Conservation (phyloP, 2,329 filamentous ascomycete species). For the Boeremia lycopersici region DNA sequence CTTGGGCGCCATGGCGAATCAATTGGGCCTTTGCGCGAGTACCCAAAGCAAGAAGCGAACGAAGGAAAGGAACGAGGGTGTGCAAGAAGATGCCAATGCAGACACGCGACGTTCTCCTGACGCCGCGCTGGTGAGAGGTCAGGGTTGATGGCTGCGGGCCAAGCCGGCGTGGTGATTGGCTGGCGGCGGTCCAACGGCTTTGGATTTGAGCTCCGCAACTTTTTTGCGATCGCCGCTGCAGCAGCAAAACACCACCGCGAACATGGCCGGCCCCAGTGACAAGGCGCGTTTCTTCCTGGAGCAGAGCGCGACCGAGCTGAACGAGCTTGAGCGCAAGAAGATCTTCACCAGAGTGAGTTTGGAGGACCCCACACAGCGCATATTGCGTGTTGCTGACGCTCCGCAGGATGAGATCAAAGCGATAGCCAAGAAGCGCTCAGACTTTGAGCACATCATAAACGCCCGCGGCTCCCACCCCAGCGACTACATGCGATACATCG, state of each 20-base stretch:
- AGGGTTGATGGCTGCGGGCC: constrained; percentile 28
- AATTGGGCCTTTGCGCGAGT: constrained; percentile 3
- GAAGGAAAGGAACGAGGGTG: constrained; percentile 38
- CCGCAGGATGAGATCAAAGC: constrained; percentile 82
- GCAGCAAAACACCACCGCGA: constrained; percentile 24
- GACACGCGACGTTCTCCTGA: constrained; percentile 38
- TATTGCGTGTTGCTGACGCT: constrained; percentile 8
- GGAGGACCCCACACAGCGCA: neutral
- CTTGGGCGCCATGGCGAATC: constrained; percentile 61
- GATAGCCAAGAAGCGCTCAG: constrained; percentile 87
- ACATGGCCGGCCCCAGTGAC: constrained; percentile 84
- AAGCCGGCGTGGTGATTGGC: constrained; percentile 27
- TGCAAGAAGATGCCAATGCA: constrained; percentile 9
- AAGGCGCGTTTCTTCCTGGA: constrained; percentile 96
- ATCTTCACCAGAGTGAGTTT: constrained; percentile 78
- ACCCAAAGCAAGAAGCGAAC: constrained; percentile 16
- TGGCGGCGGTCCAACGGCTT: constrained; percentile 16
- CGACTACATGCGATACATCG: constrained; percentile 85
- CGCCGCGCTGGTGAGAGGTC: constrained; percentile 20
- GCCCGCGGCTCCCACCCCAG: constrained; percentile 72
- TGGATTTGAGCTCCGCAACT: constrained; percentile 21
- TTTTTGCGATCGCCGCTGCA: constrained; percentile 27
- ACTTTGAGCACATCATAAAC: constrained; percentile 90
- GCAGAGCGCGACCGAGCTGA: constrained; percentile 87
- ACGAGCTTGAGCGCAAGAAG: constrained; percentile 88